Evolutionary conservation across 352 stramenopile genomes (phyloP).

Genomic region (Phytopythium helicoides): DNA sequence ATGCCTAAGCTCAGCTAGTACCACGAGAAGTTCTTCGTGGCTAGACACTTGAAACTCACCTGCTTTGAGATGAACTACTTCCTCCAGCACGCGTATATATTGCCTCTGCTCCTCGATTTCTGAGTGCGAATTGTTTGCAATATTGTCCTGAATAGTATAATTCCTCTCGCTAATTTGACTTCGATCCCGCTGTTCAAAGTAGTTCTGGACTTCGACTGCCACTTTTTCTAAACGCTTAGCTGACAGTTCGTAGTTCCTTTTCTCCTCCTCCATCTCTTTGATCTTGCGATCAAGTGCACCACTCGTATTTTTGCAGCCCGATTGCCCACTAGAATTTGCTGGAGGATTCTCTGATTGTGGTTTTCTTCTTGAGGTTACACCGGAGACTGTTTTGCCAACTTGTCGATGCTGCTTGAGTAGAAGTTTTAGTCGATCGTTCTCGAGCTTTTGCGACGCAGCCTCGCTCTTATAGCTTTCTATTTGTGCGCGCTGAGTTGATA

Average conservation of each 20-base stretch:
- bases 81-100: constrained; percentile 79
- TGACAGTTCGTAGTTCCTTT: constrained; percentile 31
- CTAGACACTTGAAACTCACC: constrained; percentile 62
- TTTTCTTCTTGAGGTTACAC: background rate
- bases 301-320: constrained; percentile 10
- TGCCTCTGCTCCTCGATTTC: constrained; percentile 41
- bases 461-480: constrained; percentile 36
- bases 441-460: constrained; percentile 34
- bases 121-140: no score
- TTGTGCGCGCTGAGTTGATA: constrained; percentile 51
- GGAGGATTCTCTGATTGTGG: background rate
- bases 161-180: background rate
- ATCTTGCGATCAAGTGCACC: constrained; percentile 30
- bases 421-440: constrained; percentile 37
- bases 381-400: no score
- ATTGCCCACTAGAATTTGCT: no score
- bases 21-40: constrained; percentile 73
- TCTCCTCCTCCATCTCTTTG: constrained; percentile 39
- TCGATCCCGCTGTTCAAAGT: constrained; percentile 24
- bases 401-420: background rate
- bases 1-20: constrained; percentile 72
- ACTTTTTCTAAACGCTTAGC: constrained; percentile 37
- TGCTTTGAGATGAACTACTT: constrained; percentile 71
- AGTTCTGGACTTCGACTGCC: constrained; percentile 32
- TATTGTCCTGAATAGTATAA: no score